Evolutionary conservation across 1,284 basidiomycete genomes (phyloP), one percentile per base, ranked within the genome.

Genomic region (Irpex lacteus): DNA sequence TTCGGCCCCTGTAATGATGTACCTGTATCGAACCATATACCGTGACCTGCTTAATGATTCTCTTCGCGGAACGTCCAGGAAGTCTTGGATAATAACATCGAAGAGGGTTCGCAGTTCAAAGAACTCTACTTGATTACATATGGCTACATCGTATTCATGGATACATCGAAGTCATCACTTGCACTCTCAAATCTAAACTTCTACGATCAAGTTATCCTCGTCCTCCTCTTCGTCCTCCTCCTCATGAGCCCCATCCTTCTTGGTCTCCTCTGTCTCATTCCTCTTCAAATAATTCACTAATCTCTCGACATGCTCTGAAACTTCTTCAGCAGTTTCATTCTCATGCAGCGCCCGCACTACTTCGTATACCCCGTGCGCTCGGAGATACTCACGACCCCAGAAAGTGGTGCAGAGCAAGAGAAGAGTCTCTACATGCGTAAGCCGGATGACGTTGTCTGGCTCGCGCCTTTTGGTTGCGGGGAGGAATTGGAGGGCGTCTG

Each of bases 361-460:
- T 70, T 92, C 88, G 75, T 99, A 99, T 0, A 92, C 91, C 0
- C 96, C 96, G 65, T 94, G 85, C 15, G 81, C 79, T 37, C 98
- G 84, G 66, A 96, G 79, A 64, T 88, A 86, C 67, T 97, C 90
- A 32, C 97, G 85, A 1, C 95, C 96, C 80, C 91, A 93, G 47
- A 90, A 87, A 0, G 92, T 96, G 3, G 96, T 95, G 68, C 93
- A 95, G 0, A 99, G 82, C 44, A 99, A 78, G 0, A 98, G 83
- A 11, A 99, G 80, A 0, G 94, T 92, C 77, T 99, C 98, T 11
- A 98, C 80, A 69, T 95, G 91, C 64, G 90, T 95, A 59, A 95
- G 80, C 0, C 98, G 88, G 50, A 98, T 82, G 1, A 85, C 87
- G 0, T 87, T 72, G 72, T 99, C 96, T 4, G 82, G 75, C 74